These are phyloP conservation scores for Dendrothele bispora DNA, from an alignment of 768 basidiomycete species.

Conservation along the genomic window DNA sequence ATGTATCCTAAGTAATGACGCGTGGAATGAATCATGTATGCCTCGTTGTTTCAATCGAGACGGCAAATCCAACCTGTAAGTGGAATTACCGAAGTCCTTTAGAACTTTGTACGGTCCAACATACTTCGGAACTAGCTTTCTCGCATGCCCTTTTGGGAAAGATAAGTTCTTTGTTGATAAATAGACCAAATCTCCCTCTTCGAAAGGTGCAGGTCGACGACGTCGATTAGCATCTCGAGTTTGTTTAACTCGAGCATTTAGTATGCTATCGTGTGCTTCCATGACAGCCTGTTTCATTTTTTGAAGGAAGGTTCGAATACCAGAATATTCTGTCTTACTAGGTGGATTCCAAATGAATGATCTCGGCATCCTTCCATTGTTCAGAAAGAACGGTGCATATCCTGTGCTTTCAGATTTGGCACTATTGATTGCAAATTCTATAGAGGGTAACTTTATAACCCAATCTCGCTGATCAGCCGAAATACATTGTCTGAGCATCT, in stretches of 20 bases:
- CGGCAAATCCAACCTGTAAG: conserved; percentile 11
- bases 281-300: conserved; percentile 27
- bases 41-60: conserved; percentile 11
- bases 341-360: conserved; percentile 19
- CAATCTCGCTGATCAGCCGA: conserved; percentile 22
- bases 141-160: conserved; percentile 24
- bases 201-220: conserved; percentile 14
- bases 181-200: conserved; percentile 28
- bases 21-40: conserved; percentile 29
- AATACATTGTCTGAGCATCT: conserved; percentile 21
- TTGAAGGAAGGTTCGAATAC: conserved; percentile 28
- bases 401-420: conserved; percentile 16
- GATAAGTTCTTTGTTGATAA: conserved; percentile 21
- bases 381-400: conserved; percentile 18
- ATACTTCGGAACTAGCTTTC: conserved; percentile 31
- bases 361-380: conserved; percentile 2
- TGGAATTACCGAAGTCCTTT: conserved; percentile 6
- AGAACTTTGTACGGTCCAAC: conserved; percentile 23
- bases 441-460: conserved; percentile 18
- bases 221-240: conserved; percentile 25
- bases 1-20: conserved; percentile 20
- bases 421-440: conserved; percentile 1
- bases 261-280: conserved; percentile 32
- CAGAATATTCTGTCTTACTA: conserved; percentile 15
- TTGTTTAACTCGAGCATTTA: conserved; percentile 28